Conservation (phyloP, 169 alveolate genomes). For the Plasmodium adleri region DNA sequence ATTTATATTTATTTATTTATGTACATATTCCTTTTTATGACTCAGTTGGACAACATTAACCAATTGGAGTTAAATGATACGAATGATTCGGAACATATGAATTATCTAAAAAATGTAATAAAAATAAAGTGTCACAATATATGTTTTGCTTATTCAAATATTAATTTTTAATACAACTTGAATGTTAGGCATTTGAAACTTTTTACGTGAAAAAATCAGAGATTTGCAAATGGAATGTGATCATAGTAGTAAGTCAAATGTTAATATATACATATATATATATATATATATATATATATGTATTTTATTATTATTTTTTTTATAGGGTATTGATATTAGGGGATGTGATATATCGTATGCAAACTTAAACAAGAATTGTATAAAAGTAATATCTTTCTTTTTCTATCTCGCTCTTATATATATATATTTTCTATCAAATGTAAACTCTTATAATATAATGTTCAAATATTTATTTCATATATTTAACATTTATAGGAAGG, state of each 20-base stretch:
- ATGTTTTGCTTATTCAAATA: no score
- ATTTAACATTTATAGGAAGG: conserved; percentile 67
- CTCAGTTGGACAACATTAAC: conserved; percentile 38
- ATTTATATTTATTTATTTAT: neutral
- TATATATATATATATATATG: conserved; percentile 1
- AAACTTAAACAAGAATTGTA: conserved; percentile 56
- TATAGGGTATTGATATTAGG: conserved; percentile 69
- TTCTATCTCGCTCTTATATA: neutral
- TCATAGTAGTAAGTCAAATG: conserved; percentile 25
- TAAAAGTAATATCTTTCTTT: conserved; percentile 30
- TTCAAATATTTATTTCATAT: neutral
- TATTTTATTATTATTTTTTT: neutral
- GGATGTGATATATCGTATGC: conserved; percentile 75
- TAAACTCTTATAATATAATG: neutral
- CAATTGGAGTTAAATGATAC: conserved; percentile 24
- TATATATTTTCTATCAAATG: neutral
- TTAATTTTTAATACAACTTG: no score
- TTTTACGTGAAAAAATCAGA: conserved; percentile 67
- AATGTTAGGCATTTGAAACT: conserved; percentile 19
- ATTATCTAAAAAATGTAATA: conserved; percentile 46
- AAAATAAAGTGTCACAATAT: no score
- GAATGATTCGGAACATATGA: conserved; percentile 7
- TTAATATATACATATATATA: neutral
- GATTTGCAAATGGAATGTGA: conserved; percentile 68
- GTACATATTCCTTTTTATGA: neutral